Evolutionary conservation across 176 grass and related monocot species (phyloP).

Genomic region (Oryza rufipogon): DNA sequence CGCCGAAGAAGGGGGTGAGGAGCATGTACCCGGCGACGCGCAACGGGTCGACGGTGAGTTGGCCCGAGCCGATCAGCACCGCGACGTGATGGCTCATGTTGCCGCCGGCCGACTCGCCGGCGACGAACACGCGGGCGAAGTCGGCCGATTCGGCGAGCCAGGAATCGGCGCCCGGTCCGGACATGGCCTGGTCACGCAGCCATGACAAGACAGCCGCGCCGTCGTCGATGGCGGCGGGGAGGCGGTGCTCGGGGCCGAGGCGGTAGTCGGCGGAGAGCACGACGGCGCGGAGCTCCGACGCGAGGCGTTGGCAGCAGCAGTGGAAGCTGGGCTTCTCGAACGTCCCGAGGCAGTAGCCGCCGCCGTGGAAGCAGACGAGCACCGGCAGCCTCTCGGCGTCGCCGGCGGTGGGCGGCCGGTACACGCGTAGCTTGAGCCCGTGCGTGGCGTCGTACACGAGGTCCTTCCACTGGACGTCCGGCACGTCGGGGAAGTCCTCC

Average conservation of each 20-base stretch:
- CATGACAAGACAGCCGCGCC: constrained; percentile 17
- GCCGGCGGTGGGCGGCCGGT: background rate
- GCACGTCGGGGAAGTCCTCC: background rate
- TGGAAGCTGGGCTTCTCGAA: constrained; percentile 29
- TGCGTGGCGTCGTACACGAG: constrained; percentile 2
- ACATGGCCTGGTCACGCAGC: constrained; percentile 21
- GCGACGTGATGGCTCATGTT: constrained; percentile 53
- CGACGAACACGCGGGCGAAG: constrained; percentile 28
- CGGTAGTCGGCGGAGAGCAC: constrained; percentile 70
- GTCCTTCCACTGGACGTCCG: constrained; percentile 43
- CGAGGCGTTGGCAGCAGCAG: constrained; percentile 32
- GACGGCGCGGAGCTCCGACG: constrained; percentile 36
- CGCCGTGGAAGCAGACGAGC: constrained; percentile 46
- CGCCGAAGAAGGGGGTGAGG: constrained; percentile 62
- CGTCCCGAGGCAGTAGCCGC: constrained; percentile 35
- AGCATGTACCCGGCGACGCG: constrained; percentile 53
- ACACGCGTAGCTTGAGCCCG: constrained; percentile 17
- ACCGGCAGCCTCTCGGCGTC: constrained; percentile 24
- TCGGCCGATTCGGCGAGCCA: constrained; percentile 46
- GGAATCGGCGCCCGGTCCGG: background rate
- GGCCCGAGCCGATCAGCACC: background rate
- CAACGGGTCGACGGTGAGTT: background rate
- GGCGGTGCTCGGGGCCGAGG: constrained; percentile 67
- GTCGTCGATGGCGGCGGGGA: constrained; percentile 69
- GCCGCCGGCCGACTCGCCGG: constrained; percentile 31